phyloP scores from a whole-genome alignment of 1,284 basidiomycete species.

The Tilletiaria anomala region DNA sequence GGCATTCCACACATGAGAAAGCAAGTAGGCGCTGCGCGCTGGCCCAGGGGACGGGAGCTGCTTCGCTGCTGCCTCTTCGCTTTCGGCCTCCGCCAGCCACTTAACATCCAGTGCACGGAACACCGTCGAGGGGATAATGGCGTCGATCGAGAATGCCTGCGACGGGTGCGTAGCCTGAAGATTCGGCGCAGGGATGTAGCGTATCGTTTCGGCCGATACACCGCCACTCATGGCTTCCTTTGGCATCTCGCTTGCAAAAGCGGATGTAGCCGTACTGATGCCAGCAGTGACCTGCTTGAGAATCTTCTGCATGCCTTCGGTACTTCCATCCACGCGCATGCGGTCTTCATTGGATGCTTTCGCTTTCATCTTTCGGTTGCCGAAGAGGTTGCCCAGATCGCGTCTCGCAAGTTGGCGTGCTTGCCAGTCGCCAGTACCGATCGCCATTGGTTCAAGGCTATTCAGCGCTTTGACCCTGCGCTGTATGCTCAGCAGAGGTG shows the following conservation, averaged over 20 bases:
- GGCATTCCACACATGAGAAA: slow-evolving; percentile 9
- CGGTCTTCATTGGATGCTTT: slow-evolving; percentile 30
- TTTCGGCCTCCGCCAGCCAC: slow-evolving; percentile 2
- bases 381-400: slow-evolving; percentile 33
- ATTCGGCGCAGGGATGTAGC: slow-evolving; percentile 19
- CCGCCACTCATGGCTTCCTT: neutral
- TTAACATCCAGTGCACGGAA: slow-evolving; percentile 9
- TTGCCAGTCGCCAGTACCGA: slow-evolving; percentile 10
- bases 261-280: slow-evolving; percentile 14
- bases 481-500: slow-evolving; percentile 28
- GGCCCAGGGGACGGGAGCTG: slow-evolving; percentile 5
- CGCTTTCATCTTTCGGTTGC: slow-evolving; percentile 36
- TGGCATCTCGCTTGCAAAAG: slow-evolving; percentile 10
- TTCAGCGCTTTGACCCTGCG: slow-evolving; percentile 25
- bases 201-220: slow-evolving; percentile 10
- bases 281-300: slow-evolving; percentile 25
- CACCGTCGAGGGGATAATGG: slow-evolving; percentile 20
- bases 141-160: slow-evolving; percentile 25
- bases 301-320: slow-evolving; percentile 23
- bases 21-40: slow-evolving; percentile 9
- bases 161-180: slow-evolving; percentile 24
- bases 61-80: slow-evolving; percentile 4
- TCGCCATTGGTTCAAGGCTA: slow-evolving; percentile 17
- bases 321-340: slow-evolving; percentile 36
- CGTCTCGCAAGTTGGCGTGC: slow-evolving; percentile 21